Evolutionary conservation across 192 early-diverging fungal species (phyloP).

Genomic region (Backusella sp.): DNA sequence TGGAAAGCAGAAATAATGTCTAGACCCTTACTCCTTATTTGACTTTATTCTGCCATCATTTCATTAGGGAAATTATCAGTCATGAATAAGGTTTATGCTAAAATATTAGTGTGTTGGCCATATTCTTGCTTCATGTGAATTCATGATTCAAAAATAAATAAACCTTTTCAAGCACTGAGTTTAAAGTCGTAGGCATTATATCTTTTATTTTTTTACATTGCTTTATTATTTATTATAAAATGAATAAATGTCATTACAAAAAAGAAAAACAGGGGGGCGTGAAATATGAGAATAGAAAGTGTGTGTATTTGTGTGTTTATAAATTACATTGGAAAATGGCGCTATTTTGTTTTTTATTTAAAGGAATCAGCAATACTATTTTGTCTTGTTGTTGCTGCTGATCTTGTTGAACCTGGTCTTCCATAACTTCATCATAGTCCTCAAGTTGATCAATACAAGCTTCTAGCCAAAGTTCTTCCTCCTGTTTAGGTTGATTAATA

Average conservation of each 20-base stretch:
- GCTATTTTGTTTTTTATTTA: neutral
- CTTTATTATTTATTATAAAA: neutral
- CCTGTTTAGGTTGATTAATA: neutral
- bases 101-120: too few species aligned
- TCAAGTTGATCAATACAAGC: slow-evolving; percentile 30
- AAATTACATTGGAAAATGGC: neutral
- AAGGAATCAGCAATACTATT: neutral
- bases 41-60: neutral
- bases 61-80: neutral
- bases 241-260: neutral
- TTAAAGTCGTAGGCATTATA: too few species aligned
- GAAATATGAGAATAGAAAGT: neutral
- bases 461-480: slow-evolving; percentile 31
- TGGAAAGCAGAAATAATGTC: neutral
- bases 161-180: too few species aligned
- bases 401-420: slow-evolving; percentile 8
- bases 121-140: too few species aligned
- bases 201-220: neutral
- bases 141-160: too few species aligned
- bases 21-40: too few species aligned
- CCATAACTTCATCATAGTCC: slow-evolving; percentile 14
- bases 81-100: too few species aligned
- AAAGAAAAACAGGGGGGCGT: neutral
- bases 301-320: neutral
- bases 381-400: neutral